phyloP scores from a whole-genome alignment of 2,329 filamentous ascomycete genomes.

The Epichloe gansuensis region DNA sequence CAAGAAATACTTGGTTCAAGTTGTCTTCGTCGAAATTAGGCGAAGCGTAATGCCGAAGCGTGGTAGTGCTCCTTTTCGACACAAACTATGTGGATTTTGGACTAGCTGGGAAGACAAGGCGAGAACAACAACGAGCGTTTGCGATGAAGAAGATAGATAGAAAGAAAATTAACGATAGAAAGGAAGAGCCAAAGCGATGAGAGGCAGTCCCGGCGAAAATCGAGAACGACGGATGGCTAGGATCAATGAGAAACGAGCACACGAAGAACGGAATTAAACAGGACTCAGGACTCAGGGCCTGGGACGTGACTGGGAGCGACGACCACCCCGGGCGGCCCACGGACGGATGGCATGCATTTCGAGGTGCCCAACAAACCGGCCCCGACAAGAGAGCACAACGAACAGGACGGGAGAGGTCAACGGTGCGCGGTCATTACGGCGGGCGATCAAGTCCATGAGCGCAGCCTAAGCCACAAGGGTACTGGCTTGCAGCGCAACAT shows the following conservation, averaged over 20 bases:
- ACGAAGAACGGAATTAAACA: neutral
- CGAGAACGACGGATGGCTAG: slow-evolving; percentile 8
- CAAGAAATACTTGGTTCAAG: too few species aligned
- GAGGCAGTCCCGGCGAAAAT: slow-evolving; percentile 29
- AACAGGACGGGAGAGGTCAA: slow-evolving; percentile 4
- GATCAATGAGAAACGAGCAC: slow-evolving; percentile 8
- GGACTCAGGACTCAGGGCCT: neutral
- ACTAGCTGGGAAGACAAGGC: neutral
- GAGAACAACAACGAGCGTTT: neutral
- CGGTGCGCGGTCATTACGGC: slow-evolving; percentile 1
- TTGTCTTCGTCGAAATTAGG: neutral
- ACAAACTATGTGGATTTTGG: neutral
- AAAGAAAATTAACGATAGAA: slow-evolving; percentile 24
- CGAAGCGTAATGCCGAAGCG: neutral
- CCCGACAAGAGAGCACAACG: neutral
- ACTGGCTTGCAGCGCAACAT: neutral
- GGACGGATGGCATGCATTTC: neutral
- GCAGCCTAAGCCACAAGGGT: slow-evolving; percentile 1
- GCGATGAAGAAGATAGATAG: neutral
- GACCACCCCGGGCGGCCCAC: neutral
- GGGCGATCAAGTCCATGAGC: slow-evolving; percentile 3
- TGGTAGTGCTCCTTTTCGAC: neutral
- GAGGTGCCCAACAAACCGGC: neutral
- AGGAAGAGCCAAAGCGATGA: slow-evolving; percentile 44
- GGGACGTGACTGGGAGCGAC: neutral